Evolutionary conservation across 768 basidiomycete genomes (phyloP).

Genomic region (Tulasnella sp.): DNA sequence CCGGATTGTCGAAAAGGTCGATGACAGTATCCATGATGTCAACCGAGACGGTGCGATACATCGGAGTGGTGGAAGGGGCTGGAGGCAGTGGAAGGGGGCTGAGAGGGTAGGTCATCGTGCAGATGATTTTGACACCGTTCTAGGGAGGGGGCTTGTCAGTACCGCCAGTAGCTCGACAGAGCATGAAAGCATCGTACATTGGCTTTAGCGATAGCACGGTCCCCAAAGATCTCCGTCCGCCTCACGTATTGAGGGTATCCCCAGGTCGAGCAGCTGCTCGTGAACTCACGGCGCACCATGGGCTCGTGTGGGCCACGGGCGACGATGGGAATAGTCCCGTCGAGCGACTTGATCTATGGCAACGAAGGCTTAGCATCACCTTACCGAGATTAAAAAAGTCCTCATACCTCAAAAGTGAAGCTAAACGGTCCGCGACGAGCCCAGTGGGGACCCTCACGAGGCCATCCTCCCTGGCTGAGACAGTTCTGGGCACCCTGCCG

Average conservation of each 20-base stretch:
- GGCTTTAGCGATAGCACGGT: slow-evolving; percentile 23
- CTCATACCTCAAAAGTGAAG: slow-evolving; percentile 26
- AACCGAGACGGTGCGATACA: slow-evolving; percentile 10
- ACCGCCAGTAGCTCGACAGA: background rate
- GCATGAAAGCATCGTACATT: slow-evolving; percentile 6
- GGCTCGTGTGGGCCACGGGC: slow-evolving; percentile 25
- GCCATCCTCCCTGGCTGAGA: slow-evolving; percentile 26
- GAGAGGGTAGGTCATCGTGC: slow-evolving; percentile 25
- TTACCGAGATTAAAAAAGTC: background rate
- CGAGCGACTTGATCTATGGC: slow-evolving; percentile 23
- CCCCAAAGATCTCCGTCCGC: slow-evolving; percentile 23
- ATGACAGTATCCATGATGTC: slow-evolving; percentile 19
- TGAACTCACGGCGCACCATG: slow-evolving; percentile 22
- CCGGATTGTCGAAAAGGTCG: slow-evolving; percentile 25
- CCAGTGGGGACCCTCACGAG: slow-evolving; percentile 25
- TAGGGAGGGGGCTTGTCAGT: background rate
- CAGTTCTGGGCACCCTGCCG: slow-evolving; percentile 21
- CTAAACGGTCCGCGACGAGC: slow-evolving; percentile 21
- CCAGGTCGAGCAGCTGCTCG: slow-evolving; percentile 24
- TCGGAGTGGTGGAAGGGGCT: slow-evolving; percentile 3
- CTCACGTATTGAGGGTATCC: slow-evolving; percentile 26
- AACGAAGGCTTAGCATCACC: background rate
- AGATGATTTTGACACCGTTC: slow-evolving; percentile 27
- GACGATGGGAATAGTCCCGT: slow-evolving; percentile 26
- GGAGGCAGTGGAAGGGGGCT: background rate